Evolutionary conservation across 768 basidiomycete genomes (phyloP), one percentile per base, ranked within the genome.

Genomic region (Pisolithus tinctorius): DNA sequence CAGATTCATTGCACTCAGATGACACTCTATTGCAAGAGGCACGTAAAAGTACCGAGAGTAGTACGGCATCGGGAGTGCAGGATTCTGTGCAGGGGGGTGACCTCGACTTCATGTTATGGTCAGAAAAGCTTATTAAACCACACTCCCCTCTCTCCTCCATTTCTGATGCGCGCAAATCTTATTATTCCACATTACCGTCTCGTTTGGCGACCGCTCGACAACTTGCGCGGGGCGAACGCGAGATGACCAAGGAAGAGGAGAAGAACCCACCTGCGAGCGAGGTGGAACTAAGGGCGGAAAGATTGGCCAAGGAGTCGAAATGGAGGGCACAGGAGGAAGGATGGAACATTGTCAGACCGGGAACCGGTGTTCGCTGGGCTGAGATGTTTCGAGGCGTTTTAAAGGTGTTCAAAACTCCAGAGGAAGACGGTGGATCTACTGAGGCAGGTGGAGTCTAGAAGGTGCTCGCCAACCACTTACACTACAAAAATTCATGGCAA

Each of bases 201-300:
- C 82, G 82, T 63, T 72, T 98, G 13, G 74, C 73, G 23, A 79
- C 75, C 1, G 90, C 92, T 23, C 82, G 94, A 17, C 84, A 81
- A 44, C 77, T 96, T 13, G 80, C 86, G 7, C 77, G 79, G 7
- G 83, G 89, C 2, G 79, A 76, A 29, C 78, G 93, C 11, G 86
- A 92, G 59, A 82, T 85, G n/a, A 95, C 92, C 13, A 88, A 87
- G 62, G 88, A 87, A 53, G 95, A 97, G 67, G 59, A 68, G 41
- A 75, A 74, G 13, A 78, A 86, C 58, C 89, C 91, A 2, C 90
- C 93, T 4, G 83, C 82, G 27, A 93, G 87, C 1, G 92, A 97
- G 69, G 85, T 89, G 20, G 90, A 96, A 63, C 73, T 98, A 51
- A 81, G 87, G 42, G 85, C 85, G 37, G 93, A 97, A 69, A 75